Base-by-base conservation (phyloP, 306 rosid species). In the Echinosophora koreensis region DNA sequence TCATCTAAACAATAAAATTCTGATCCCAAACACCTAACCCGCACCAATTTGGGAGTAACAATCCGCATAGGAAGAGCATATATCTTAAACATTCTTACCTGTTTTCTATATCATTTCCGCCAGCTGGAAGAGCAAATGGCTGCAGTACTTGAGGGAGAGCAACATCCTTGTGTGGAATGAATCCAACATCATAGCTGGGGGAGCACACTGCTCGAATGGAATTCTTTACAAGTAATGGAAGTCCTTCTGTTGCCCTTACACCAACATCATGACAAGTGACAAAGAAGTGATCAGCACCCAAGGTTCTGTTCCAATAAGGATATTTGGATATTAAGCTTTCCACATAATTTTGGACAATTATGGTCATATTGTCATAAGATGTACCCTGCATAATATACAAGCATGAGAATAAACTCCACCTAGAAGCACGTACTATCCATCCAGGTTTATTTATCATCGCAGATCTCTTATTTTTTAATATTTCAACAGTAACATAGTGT, bases 261-360 rank as follows among this genome's bases (percentile, higher is more conserved):
- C 99, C 99, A 65, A 95, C 97, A 87, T 95, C 97, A 83, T 92
- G 99, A 85, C 99, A 92, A 74, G 99, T 90, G 84, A 95, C 97
- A 74, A 95, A 92, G 76, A 95, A 88, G 60, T 95, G 99, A 85
- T 95, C 99, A 14, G 96, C 92, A 22, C 99, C 99, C 89, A 95
- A 84, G 71, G 99, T 95, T 86, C 96, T 81, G 82, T 95, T 95
- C 99, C 99, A 95, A 87, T 95, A 95, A 65, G 99, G 99, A 88
- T 92, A 95, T 86, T 95, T 95, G 86, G 86, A 67, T 18, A 92
- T 95, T 82, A 95, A 89, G 81, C 92, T 37, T 79, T 89, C 96
- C 85, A 95, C 92, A 64, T 95, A 95, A 77, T 89, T 84, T 81
- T 85, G 96, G 66, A 92, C 97, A 77, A 95, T 92, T 38, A 92